Percentiles rank a stretch among this genome's conserved stretches.
Conservation (phyloP, 345 rosid genomes). For the Brassica juncea region DNA sequence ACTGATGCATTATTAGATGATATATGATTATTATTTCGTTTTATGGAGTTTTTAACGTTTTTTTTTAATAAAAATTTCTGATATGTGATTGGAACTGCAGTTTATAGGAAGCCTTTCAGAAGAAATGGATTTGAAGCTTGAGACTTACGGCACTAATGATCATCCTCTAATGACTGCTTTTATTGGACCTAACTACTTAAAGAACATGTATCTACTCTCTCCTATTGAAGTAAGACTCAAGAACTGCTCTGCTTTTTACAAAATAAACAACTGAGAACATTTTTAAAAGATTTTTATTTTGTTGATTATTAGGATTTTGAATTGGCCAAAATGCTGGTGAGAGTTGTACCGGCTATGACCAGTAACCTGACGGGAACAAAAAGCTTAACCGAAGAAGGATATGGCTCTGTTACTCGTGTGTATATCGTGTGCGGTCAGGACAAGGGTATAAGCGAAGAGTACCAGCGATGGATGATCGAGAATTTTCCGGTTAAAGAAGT, state of each 20-base stretch:
- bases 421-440: constrained; percentile 45
- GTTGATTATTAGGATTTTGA: constrained; percentile 41
- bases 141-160: constrained; percentile 22
- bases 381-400: constrained; percentile 39
- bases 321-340: constrained; percentile 41
- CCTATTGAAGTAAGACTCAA: constrained; percentile 34
- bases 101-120: not conserved
- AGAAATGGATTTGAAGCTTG: not conserved
- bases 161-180: constrained; percentile 12
- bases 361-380: constrained; percentile 33
- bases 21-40: too few relatives aligned
- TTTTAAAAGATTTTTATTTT: not conserved
- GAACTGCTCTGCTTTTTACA: not conserved
- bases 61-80: not conserved
- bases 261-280: not conserved
- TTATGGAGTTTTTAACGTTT: too few relatives aligned
- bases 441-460: constrained; percentile 15
- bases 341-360: constrained; percentile 37
- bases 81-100: constrained; percentile 9
- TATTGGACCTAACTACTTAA: constrained; percentile 24
- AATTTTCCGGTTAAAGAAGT: constrained; percentile 43
- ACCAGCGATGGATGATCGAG: constrained; percentile 45
- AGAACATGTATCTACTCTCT: constrained; percentile 26
- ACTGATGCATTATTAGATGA: too few relatives aligned
- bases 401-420: constrained; percentile 42